These are phyloP conservation scores for Podospora fimiseda DNA, from an alignment of 495 filamentous ascomycete genomes.

Conservation along the genomic window DNA sequence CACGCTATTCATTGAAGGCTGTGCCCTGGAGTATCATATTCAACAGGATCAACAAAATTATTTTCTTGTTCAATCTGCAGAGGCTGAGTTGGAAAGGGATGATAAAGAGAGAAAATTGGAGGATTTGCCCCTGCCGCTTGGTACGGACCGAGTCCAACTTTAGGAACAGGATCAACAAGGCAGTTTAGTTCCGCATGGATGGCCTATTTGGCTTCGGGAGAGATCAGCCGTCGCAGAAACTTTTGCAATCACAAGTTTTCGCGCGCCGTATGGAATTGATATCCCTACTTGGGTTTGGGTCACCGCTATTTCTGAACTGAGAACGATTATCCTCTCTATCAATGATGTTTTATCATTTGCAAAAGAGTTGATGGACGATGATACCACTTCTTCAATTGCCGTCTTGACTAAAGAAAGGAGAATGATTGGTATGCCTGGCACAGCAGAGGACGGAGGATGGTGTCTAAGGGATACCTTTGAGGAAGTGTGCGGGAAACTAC, in stretches of 20 bases:
- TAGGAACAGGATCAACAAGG: no score
- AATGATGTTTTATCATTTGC: constrained; percentile 11
- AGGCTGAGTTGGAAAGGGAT: background rate
- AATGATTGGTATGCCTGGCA: constrained; percentile 8
- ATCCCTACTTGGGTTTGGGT: constrained; percentile 5
- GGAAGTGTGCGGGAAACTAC: constrained; percentile 2
- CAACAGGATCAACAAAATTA: constrained; percentile 5
- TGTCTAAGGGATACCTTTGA: constrained; percentile 10
- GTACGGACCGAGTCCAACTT: background rate
- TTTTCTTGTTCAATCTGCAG: background rate
- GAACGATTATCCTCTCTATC: constrained; percentile 6
- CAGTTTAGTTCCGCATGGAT: constrained; percentile 4
- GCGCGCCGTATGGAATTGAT: constrained; percentile 5
- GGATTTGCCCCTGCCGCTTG: background rate
- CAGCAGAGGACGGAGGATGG: constrained; percentile 10
- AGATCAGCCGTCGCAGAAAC: constrained; percentile 4
- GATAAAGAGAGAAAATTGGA: background rate
- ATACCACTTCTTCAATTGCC: constrained; percentile 7
- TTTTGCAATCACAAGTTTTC: constrained; percentile 8
- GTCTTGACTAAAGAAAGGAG: constrained; percentile 4
- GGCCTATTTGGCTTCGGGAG: constrained; percentile 8
- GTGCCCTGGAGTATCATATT: constrained; percentile 7
- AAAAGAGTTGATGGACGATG: constrained; percentile 9
- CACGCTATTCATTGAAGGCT: constrained; percentile 8
- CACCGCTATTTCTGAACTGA: constrained; percentile 7